These are phyloP conservation scores for Urtica urens DNA, from an alignment of 306 rosid genomes.

Conservation along the genomic window DNA sequence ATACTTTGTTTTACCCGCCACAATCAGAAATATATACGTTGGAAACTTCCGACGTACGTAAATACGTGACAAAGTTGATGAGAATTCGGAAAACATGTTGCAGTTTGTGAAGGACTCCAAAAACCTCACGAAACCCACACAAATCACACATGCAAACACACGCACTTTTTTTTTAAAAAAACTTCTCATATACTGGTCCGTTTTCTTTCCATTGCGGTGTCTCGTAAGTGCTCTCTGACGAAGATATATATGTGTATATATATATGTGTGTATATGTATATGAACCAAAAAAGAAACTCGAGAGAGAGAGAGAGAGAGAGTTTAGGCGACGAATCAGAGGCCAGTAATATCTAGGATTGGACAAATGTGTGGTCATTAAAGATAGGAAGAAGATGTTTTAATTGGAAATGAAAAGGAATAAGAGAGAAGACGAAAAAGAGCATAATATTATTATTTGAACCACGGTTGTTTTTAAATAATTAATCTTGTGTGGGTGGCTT, in stretches of 20 bases:
- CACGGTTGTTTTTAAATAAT: no score
- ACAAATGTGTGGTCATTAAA: constrained; percentile 9
- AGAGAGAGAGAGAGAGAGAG: no score
- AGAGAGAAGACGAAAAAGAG: background rate
- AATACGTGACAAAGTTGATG: background rate
- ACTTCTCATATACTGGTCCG: background rate
- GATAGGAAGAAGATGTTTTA: background rate
- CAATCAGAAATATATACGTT: no score
- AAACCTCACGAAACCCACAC: constrained; percentile 15
- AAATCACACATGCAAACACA: constrained; percentile 32
- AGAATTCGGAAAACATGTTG: background rate
- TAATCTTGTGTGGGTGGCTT: constrained; percentile 37
- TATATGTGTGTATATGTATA: background rate
- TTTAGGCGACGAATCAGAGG: background rate
- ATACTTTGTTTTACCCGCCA: no score
- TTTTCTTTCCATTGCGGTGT: background rate
- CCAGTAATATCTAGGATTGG: background rate
- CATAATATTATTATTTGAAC: background rate
- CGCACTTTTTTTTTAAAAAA: background rate
- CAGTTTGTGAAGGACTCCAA: background rate
- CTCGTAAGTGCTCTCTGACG: constrained; percentile 19
- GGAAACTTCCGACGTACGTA: background rate
- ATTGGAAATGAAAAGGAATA: constrained; percentile 7
- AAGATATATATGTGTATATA: background rate
- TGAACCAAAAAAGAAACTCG: background rate